A percentile compares a stretch with the other conserved stretches of the same genome.
Evolutionary conservation across 2,329 filamentous ascomycete species (phyloP).

Genomic region (Calonectria henricotiae): DNA sequence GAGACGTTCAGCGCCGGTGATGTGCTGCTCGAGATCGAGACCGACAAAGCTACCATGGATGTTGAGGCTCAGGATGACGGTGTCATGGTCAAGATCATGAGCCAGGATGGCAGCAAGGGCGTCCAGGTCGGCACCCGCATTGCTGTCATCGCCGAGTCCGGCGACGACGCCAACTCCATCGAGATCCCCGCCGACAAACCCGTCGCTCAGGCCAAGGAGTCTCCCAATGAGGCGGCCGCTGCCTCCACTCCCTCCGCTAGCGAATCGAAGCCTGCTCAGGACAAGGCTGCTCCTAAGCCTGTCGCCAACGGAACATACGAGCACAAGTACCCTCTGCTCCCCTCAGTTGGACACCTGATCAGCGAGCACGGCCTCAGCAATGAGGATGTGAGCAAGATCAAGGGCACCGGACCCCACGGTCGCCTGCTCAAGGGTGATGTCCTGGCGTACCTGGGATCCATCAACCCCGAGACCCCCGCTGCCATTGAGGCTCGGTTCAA

Average conservation of each 20-base stretch:
- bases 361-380: constrained; percentile 84
- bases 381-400: constrained; percentile 85
- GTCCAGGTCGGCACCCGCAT: constrained; percentile 87
- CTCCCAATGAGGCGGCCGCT: constrained; percentile 60
- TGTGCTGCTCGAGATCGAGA: constrained; percentile 92
- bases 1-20: constrained; percentile 87
- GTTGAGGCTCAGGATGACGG: constrained; percentile 95
- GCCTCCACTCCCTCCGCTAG: constrained; percentile 47
- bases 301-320: constrained; percentile 70
- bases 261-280: constrained; percentile 57
- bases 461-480: constrained; percentile 80
- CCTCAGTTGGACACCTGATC: constrained; percentile 88
- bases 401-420: constrained; percentile 88
- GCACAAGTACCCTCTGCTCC: constrained; percentile 82
- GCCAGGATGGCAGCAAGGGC: constrained; percentile 81
- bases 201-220: constrained; percentile 80
- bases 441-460: constrained; percentile 87
- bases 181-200: constrained; percentile 82
- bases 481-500: constrained; percentile 80
- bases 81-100: constrained; percentile 86
- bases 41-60: constrained; percentile 95
- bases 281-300: constrained; percentile 57
- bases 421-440: constrained; percentile 96
- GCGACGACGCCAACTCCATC: constrained; percentile 83
- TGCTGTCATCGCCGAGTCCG: constrained; percentile 85